phyloP scores from a whole-genome alignment of 768 basidiomycete genomes.

The Melanogaster broomeanus region DNA sequence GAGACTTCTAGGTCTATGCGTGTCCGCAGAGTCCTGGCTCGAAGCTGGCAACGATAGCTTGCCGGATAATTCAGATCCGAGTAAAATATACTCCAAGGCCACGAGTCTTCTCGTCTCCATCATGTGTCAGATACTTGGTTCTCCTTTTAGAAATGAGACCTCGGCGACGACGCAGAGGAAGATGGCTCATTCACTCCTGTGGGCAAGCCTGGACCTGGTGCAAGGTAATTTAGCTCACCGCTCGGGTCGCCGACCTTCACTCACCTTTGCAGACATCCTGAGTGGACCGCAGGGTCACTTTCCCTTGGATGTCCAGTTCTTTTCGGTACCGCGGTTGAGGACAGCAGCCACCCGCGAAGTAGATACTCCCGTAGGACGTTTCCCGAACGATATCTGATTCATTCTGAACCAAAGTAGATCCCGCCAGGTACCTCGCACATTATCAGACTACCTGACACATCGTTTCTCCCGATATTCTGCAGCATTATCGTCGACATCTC shows the following conservation, averaged over 20 bases:
- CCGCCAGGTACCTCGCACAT: constrained; percentile 35
- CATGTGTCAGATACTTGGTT: constrained; percentile 36
- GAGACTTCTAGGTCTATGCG: constrained; percentile 54
- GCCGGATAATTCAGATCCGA: constrained; percentile 46
- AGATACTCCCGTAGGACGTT: constrained; percentile 34
- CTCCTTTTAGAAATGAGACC: constrained; percentile 19
- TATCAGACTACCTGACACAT: constrained; percentile 38
- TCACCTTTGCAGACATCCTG: constrained; percentile 35
- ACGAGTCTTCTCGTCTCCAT: constrained; percentile 45
- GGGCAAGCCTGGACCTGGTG: constrained; percentile 18
- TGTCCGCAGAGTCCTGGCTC: constrained; percentile 60
- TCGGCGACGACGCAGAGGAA: constrained; percentile 17
- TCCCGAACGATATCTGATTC: not conserved
- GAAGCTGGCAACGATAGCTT: constrained; percentile 43
- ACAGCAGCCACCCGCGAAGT: constrained; percentile 31
- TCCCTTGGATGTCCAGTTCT: constrained; percentile 42
- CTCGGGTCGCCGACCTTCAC: not conserved
- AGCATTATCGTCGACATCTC: constrained; percentile 47
- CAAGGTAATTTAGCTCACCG: constrained; percentile 2
- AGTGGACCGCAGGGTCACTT: constrained; percentile 36
- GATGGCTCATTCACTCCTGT: constrained; percentile 20
- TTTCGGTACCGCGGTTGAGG: constrained; percentile 38
- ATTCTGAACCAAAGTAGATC: constrained; percentile 31
- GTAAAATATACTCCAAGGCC: constrained; percentile 48
- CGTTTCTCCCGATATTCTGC: constrained; percentile 49